Base-by-base conservation (phyloP, 2,329 filamentous ascomycete genomes). In the Geosmithia flava region DNA sequence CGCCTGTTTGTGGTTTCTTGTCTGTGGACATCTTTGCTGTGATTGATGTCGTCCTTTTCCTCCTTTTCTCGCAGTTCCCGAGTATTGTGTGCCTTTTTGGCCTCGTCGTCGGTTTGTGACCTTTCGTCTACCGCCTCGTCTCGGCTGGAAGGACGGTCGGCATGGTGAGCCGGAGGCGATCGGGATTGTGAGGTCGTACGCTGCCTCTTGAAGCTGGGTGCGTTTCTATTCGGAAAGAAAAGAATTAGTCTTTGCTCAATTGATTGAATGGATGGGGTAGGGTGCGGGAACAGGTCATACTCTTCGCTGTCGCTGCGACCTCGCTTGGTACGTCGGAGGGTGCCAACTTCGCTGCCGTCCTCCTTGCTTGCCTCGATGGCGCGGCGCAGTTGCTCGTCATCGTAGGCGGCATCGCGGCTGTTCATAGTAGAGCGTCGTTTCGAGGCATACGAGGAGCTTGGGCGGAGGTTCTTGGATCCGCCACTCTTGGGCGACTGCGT, bases 371-470 rank as follows among this genome's bases (percentile, higher is more conserved):
- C 90, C 64, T 97, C 91, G 56, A 98, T 89, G 29, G 91, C 93
- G 55, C 86, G 80, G 48, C 89, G 80, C 40, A 98, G 66, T 58
- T 90, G 83, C 56, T 95, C 90, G 65, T 98, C 93, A 54, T 97
- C 90, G 57, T 97, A 97, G 20, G 89, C 91, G 42, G 91, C 90
- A 63, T 89, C 85, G 52, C 91, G 81, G 62, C 93, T 98, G 61
- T 97, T 95, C 88, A 97, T 96, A 7, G 93, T 98, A 19, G 89
- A 95, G 27, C 93, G 80, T 51, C 93, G 80, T 63, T 96, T 97
- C 39, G 83, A 81, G 47, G 78, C 75, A 48, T 80, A 75, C 42
- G 67, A 68, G 1, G 71, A 67, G 10, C 70, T 71, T 48, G 70
- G 70, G 45, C 72, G 78, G 53, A 68, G 77, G 60, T 63, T 78